Conservation (phyloP, 352 stramenopile genomes). For the Thraustochytrium striatum region DNA sequence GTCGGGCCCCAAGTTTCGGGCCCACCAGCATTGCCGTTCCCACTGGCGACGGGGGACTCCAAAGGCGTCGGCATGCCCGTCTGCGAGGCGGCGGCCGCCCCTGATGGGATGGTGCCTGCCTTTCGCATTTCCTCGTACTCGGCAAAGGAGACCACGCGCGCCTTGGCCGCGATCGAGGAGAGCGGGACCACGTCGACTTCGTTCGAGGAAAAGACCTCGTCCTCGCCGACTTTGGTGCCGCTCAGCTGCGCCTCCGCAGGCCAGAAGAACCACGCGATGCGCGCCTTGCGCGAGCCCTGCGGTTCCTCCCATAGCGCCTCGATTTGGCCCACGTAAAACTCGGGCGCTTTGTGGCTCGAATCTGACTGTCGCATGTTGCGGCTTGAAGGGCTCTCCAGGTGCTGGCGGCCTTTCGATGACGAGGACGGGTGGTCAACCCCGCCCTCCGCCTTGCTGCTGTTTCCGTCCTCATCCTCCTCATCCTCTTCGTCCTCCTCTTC, state of each 20-base stretch:
- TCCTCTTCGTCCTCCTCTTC: conserved; percentile 38
- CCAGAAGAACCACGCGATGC: conserved; percentile 49
- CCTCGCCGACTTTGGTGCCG: neutral
- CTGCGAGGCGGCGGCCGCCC: too few relatives aligned
- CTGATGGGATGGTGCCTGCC: too few relatives aligned
- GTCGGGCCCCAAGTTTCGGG: too few relatives aligned
- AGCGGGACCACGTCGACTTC: conserved; percentile 39
- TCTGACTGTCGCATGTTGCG: neutral
- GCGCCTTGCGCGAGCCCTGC: conserved; percentile 28
- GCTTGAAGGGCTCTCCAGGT: too few relatives aligned
- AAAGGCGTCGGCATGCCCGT: too few relatives aligned
- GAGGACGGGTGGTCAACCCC: neutral
- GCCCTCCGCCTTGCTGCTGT: neutral
- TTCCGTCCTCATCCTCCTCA: conserved; percentile 28
- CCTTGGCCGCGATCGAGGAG: conserved; percentile 30
- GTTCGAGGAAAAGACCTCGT: conserved; percentile 48
- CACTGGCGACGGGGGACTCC: too few relatives aligned
- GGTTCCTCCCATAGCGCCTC: conserved; percentile 42
- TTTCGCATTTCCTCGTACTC: neutral
- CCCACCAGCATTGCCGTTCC: too few relatives aligned
- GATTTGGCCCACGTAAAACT: conserved; percentile 49
- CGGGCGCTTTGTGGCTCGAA: neutral
- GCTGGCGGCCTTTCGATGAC: neutral
- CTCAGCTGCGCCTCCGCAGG: conserved; percentile 18
- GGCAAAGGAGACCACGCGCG: conserved; percentile 6